Conservation (phyloP, 345 rosid species). For the Salix arbutifolia region DNA sequence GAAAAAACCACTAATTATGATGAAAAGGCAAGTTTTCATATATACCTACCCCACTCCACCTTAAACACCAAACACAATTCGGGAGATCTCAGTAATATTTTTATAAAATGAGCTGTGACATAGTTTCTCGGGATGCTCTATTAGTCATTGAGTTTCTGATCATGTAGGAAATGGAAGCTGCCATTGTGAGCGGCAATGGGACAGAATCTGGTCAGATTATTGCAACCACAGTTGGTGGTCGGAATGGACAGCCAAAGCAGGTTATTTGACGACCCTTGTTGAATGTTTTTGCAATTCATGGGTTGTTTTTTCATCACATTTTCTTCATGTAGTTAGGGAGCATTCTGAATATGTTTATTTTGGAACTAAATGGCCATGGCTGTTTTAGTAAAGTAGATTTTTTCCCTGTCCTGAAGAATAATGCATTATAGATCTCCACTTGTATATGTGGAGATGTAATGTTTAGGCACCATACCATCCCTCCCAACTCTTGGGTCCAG, state of each 20-base stretch:
- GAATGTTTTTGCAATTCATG: constrained; percentile 8
- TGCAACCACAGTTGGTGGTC: constrained; percentile 75
- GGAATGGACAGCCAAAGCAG: constrained; percentile 91
- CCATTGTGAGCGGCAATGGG: constrained; percentile 67
- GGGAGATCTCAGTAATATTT: background rate
- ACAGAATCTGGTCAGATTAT: constrained; percentile 86
- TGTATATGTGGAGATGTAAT: background rate
- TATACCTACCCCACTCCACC: background rate
- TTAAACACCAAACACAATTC: background rate
- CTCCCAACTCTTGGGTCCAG: background rate
- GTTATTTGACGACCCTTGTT: constrained; percentile 32
- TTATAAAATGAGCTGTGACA: background rate
- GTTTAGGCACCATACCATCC: background rate
- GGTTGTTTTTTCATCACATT: background rate
- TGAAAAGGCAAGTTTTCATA: constrained; percentile 44
- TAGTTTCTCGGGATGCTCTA: background rate
- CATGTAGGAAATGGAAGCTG: constrained; percentile 58
- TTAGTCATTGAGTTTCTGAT: background rate
- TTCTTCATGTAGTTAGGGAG: background rate
- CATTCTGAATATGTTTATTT: background rate
- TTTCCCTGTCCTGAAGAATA: background rate
- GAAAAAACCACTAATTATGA: constrained; percentile 44
- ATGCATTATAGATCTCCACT: background rate
- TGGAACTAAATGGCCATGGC: background rate
- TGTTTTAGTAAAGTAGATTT: background rate